A percentile compares a stretch with the other conserved stretches of the same genome.
These are phyloP conservation scores for Ascosphaera aggregata DNA, from an alignment of 2,329 filamentous ascomycete species.

Conservation along the genomic window DNA sequence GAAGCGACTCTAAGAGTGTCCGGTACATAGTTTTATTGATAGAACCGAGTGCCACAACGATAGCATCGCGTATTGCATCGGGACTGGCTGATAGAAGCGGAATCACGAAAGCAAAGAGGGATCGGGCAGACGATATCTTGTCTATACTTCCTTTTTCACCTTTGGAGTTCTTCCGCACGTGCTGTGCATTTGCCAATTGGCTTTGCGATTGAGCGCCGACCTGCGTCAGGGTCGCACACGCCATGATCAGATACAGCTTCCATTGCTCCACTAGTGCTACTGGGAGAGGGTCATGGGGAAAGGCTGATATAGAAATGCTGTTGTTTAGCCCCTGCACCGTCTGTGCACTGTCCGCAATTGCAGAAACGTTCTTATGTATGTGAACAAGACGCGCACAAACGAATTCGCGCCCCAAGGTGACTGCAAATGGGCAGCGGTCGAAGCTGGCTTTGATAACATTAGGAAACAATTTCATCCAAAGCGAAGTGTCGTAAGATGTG, in stretches of 20 bases:
- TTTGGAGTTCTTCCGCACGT: constrained; percentile 60
- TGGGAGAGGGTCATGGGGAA: constrained; percentile 30
- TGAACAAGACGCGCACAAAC: constrained; percentile 82
- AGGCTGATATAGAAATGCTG: constrained; percentile 22
- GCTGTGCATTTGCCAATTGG: constrained; percentile 41
- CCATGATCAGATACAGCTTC: constrained; percentile 94
- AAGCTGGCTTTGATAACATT: constrained; percentile 81
- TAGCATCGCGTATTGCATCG: constrained; percentile 62
- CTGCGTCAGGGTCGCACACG: constrained; percentile 82
- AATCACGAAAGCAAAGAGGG: constrained; percentile 77
- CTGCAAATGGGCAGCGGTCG: constrained; percentile 74
- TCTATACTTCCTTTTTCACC: constrained; percentile 39
- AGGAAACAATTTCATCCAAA: constrained; percentile 97
- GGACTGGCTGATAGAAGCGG: constrained; percentile 65
- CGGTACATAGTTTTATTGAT: constrained; percentile 91
- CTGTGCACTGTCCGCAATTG: constrained; percentile 43
- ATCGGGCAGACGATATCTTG: constrained; percentile 69
- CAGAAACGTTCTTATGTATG: constrained; percentile 69
- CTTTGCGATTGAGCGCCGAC: constrained; percentile 40
- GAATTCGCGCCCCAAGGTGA: constrained; percentile 73
- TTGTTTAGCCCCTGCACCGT: constrained; percentile 18
- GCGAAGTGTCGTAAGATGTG: constrained; percentile 73
- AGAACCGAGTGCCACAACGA: constrained; percentile 75
- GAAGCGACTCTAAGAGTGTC: constrained; percentile 69
- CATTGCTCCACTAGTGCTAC: constrained; percentile 89